Conservation (phyloP, 441 rosid species). For the Melastoma candidum region DNA sequence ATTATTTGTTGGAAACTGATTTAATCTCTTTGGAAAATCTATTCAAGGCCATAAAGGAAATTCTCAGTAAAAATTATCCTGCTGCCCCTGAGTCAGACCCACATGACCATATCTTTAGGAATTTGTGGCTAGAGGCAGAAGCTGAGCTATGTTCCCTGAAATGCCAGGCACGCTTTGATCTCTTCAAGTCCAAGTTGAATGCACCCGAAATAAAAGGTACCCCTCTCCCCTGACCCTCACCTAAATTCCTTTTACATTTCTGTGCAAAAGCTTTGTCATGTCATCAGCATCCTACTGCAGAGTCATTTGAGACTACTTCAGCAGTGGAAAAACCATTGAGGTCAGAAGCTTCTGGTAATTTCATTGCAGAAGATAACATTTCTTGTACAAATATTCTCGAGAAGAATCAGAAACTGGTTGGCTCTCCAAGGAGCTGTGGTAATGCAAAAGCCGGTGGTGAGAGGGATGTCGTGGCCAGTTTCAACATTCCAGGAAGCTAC, state of each 20-base stretch:
- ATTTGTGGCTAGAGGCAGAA: conserved; percentile 96
- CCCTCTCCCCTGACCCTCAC: conserved; percentile 3
- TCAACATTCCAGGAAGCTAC: neutral
- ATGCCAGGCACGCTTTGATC: conserved; percentile 61
- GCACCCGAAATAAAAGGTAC: conserved; percentile 33
- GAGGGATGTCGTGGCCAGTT: conserved; percentile 45
- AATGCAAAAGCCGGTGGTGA: conserved; percentile 14
- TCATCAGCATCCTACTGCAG: conserved; percentile 21
- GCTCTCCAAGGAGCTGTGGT: conserved; percentile 18
- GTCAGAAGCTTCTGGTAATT: conserved; percentile 16
- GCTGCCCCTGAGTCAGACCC: conserved; percentile 43
- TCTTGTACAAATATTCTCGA: conserved; percentile 16
- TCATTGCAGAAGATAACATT: conserved; percentile 15
- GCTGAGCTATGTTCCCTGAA: conserved; percentile 68
- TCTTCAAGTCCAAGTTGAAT: conserved; percentile 47
- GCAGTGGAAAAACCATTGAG: conserved; percentile 22
- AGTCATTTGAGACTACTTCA: conserved; percentile 15
- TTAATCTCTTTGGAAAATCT: conserved; percentile 10
- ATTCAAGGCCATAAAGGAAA: conserved; percentile 64
- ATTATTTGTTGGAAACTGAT: conserved; percentile 5
- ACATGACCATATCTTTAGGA: conserved; percentile 60
- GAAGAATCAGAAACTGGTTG: conserved; percentile 8
- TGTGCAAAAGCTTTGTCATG: neutral
- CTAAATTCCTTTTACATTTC: neutral
- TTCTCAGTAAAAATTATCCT: conserved; percentile 52